phyloP scores from a whole-genome alignment of 352 stramenopile genomes.

The Thalassiosira mediterranea region DNA sequence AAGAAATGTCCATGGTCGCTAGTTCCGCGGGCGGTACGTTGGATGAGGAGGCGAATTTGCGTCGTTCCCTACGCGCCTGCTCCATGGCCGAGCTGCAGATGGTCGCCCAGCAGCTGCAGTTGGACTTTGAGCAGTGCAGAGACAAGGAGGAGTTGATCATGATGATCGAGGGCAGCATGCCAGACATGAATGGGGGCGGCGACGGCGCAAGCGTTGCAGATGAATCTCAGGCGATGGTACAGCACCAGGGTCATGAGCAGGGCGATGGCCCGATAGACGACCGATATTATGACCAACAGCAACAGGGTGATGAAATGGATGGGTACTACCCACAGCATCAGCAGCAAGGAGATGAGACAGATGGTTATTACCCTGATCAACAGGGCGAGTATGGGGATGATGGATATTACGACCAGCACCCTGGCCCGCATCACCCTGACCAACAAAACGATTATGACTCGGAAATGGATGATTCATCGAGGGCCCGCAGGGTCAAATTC shows the following conservation, averaged over 20 bases:
- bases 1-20: neutral
- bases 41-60: slow-evolving; percentile 26
- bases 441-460: too few relatives aligned
- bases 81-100: slow-evolving; percentile 34
- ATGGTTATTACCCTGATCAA: neutral
- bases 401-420: too few relatives aligned
- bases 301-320: too few relatives aligned
- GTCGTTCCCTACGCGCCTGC: slow-evolving; percentile 34
- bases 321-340: slow-evolving; percentile 9
- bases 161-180: slow-evolving; percentile 44
- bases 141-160: slow-evolving; percentile 36
- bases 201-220: neutral
- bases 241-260: too few relatives aligned
- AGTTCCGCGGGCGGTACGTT: neutral
- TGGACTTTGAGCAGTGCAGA: slow-evolving; percentile 8
- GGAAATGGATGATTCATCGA: neutral
- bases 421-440: too few relatives aligned
- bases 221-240: neutral
- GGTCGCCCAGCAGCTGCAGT: slow-evolving; percentile 36
- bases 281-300: neutral
- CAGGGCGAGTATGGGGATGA: slow-evolving; percentile 3
- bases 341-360: neutral
- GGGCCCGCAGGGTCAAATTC: slow-evolving; percentile 33
- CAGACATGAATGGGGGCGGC: slow-evolving; percentile 4
- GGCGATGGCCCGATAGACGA: too few relatives aligned